Evolutionary conservation across 306 rosid species (phyloP), one percentile per base, ranked within the genome.

Genomic region (Arachis stenosperma): DNA sequence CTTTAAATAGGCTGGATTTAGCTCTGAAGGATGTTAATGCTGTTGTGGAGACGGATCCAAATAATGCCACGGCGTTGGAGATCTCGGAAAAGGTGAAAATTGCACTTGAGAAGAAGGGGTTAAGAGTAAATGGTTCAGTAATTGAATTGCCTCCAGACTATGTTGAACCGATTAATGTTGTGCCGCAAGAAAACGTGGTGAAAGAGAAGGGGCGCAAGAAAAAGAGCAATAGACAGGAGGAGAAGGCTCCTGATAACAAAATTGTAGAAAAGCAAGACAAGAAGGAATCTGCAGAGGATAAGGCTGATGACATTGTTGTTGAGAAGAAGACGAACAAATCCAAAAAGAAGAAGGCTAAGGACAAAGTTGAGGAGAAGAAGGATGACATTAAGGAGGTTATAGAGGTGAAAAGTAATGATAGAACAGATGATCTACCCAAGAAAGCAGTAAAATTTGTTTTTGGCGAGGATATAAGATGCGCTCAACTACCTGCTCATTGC

Each of bases 401-500:
- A 58, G 92, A 88, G 79, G 97, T 84, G 75, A 79, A 77, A 70
- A 63, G 83, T 60, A 72, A 74, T 6, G 76, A 51, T 41, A 65
- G 63, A 47, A 83, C 30, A 67, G 88, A 88, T 79, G 88, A 76
- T 55, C 53, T 73, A 60, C 81, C 86, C 6, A 88, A 78, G 82
- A 91, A 80, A 79, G 60, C 82, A 81, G 90, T 81, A 62, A 93
- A 93, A 78, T 82, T 93, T 85, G 83, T 93, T 73, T 91, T 86
- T 59, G 96, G 96, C 33, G 96, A 93, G 78, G 98, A 93, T 73
- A 91, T 93, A 60, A 88, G 98, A 73, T 85, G 86, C 73, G 94
- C 94, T 69, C 88, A 88, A 47, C 52, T 93, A 68, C 96, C 94
- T 12, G 63, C 64, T 61, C 83, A 89, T 74, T 93, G 96, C 85